phyloP scores from a whole-genome alignment of 192 early-diverging fungal genomes.

The Physocladia obscura region DNA sequence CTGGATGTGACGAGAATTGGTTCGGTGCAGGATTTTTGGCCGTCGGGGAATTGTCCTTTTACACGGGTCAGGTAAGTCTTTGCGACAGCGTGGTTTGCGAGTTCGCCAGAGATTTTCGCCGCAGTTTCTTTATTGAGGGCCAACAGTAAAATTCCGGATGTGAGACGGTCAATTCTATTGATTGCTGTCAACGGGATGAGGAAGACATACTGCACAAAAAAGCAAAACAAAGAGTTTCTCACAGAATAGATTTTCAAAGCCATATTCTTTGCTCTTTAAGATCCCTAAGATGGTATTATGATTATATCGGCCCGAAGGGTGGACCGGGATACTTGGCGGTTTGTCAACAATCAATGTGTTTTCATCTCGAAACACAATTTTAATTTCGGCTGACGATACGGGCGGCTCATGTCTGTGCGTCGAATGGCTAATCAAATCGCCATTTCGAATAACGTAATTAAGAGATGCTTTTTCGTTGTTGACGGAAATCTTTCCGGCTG shows the following conservation, averaged over 20 bases:
- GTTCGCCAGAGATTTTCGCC: constrained; percentile 60
- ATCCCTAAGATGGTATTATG: constrained; percentile 70
- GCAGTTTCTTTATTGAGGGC: constrained; percentile 57
- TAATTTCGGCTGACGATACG: constrained; percentile 62
- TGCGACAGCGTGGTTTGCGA: constrained; percentile 65
- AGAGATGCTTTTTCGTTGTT: constrained; percentile 61
- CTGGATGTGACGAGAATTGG: constrained; percentile 82
- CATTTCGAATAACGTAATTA: constrained; percentile 70
- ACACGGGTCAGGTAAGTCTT: constrained; percentile 92
- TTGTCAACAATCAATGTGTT: constrained; percentile 85
- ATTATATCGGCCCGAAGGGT: constrained; percentile 81
- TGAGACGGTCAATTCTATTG: constrained; percentile 91
- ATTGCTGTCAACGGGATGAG: constrained; percentile 50
- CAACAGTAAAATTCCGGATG: constrained; percentile 88
- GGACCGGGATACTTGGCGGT: constrained; percentile 85
- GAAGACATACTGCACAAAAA: background rate
- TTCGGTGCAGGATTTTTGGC: constrained; percentile 59
- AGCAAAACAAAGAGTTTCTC: constrained; percentile 8
- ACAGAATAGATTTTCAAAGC: constrained; percentile 34
- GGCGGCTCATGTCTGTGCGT: constrained; percentile 97
- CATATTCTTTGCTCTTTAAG: constrained; percentile 27
- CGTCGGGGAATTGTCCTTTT: constrained; percentile 77
- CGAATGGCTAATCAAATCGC: constrained; percentile 76
- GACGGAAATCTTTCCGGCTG: constrained; percentile 76
- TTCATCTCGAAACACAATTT: constrained; percentile 62